Base-by-base conservation (phyloP, 2,329 filamentous ascomycete genomes). In the Chrysosporium queenslandicum region DNA sequence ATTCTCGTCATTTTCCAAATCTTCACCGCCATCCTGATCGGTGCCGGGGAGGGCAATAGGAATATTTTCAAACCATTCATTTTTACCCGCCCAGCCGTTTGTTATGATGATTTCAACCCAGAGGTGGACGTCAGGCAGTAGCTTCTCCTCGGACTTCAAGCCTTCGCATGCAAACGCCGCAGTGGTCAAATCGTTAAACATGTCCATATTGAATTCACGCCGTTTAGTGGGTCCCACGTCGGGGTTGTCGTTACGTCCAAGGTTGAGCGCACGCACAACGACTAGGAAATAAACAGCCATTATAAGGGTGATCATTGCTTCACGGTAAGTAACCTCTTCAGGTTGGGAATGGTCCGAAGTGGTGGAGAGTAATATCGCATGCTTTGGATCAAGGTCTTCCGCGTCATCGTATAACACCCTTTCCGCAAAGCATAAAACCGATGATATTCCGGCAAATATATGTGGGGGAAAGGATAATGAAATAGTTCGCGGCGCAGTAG, bases 361-460 rank as follows among this genome's bases (percentile, higher is more conserved):
- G 1, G 63, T 64, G 11, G 66, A 65, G 5, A 70, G 48, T 46
- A 71, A 68, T 12, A 67, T 65, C 20, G 66, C 62, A 25, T 66
- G 66, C 1, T 65, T 66, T 7, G 60, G 55, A 3, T 60, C 58
- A 14, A 81, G 61, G 1, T 74, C 67, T 4, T 66, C 66, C 77
- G 76, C 45, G 69, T 69, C 58, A 72, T 76, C 56, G 73, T 72
- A 53, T 67, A 69, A 46, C 67, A 69, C 43, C 70, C 66, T 58
- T 12, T 63, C 61, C 11, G 68, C 60, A 30, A 69, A 59, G 34
- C 78, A 81, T 42, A 77, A 60, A 69, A 72, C 85, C 2, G 72
- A 76, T 23, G 72, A 83, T 48, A 89, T 76, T 0, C 86, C 88
- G 0, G 86, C 83, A 46, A 87, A 79, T 0, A 94, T 77, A 50